Percentiles rank a stretch among this genome's conserved stretches.
phyloP scores from a whole-genome alignment of 2,329 filamentous ascomycete genomes.

The Trichophaea hybrida region DNA sequence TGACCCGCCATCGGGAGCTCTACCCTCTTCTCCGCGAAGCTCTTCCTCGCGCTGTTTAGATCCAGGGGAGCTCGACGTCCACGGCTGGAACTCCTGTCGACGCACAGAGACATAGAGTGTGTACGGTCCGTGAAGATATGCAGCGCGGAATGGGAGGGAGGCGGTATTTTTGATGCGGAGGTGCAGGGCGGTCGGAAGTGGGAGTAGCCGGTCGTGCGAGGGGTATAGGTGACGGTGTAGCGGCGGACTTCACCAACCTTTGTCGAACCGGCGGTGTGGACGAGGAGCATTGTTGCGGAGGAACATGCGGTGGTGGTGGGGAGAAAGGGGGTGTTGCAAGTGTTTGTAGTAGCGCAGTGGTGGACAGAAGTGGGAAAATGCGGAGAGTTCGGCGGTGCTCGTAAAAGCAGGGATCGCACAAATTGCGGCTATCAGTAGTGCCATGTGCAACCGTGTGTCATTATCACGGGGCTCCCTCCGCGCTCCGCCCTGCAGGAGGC shows the following conservation, averaged over 20 bases:
- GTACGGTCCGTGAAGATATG: slow-evolving; percentile 93
- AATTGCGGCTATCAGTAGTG: no score
- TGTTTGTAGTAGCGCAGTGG: background rate
- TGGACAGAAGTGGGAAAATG: background rate
- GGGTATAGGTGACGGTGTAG: slow-evolving; percentile 82
- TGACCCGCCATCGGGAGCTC: background rate
- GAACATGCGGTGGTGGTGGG: background rate
- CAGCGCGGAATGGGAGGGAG: slow-evolving; percentile 76
- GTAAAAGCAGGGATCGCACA: background rate
- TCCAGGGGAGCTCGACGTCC: slow-evolving; percentile 48
- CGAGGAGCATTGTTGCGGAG: slow-evolving; percentile 55
- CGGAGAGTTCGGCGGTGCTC: background rate
- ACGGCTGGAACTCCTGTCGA: slow-evolving; percentile 23
- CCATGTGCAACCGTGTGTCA: no score
- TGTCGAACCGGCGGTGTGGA: slow-evolving; percentile 81
- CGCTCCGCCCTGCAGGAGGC: no score
- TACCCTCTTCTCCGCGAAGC: slow-evolving; percentile 52
- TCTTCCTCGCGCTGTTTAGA: slow-evolving; percentile 65
- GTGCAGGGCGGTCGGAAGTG: slow-evolving; percentile 64
- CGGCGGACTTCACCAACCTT: slow-evolving; percentile 90
- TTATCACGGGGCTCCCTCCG: no score
- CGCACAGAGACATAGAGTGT: slow-evolving; percentile 62
- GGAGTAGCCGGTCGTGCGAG: slow-evolving; percentile 73
- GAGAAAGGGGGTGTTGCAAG: background rate
- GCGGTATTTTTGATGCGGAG: slow-evolving; percentile 87